A percentile compares a stretch with the other conserved stretches of the same genome.
Conservation (phyloP, 2,329 filamentous ascomycete genomes). For the Monilinia laxa region DNA sequence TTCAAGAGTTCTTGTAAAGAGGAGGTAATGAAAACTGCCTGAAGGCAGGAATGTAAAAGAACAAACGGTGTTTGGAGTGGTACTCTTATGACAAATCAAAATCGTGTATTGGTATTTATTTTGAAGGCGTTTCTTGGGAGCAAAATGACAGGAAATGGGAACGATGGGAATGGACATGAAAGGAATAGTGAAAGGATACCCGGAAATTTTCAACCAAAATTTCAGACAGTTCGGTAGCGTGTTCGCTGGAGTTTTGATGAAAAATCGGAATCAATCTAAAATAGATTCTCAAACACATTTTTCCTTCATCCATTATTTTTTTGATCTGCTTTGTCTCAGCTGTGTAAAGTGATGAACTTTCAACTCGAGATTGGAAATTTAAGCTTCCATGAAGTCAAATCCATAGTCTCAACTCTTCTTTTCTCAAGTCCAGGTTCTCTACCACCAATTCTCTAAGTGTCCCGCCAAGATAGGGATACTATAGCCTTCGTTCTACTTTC, state of each 20-base stretch:
- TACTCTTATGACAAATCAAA: background rate
- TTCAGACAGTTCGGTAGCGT: constrained; percentile 12
- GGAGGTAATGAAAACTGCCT: constrained; percentile 2
- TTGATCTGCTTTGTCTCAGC: background rate
- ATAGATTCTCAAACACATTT: constrained; percentile 10
- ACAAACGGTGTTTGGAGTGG: constrained; percentile 10
- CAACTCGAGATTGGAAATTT: background rate
- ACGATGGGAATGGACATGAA: background rate
- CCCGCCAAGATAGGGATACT: background rate
- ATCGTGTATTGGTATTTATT: background rate
- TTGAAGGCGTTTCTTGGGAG: background rate
- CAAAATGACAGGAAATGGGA: background rate
- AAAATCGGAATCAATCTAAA: constrained; percentile 7
- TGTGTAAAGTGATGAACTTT: background rate
- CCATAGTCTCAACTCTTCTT: no score
- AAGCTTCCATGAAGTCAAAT: background rate
- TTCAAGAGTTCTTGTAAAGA: background rate
- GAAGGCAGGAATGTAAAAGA: constrained; percentile 2
- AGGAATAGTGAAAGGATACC: constrained; percentile 19
- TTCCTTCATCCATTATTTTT: background rate
- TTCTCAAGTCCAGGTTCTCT: background rate
- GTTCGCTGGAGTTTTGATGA: constrained; percentile 8
- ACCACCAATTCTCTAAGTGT: background rate
- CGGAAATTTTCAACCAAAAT: background rate
- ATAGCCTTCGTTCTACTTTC: background rate